These are phyloP conservation scores for Amauroascus niger DNA, from an alignment of 2,329 filamentous ascomycete species.

Conservation along the genomic window DNA sequence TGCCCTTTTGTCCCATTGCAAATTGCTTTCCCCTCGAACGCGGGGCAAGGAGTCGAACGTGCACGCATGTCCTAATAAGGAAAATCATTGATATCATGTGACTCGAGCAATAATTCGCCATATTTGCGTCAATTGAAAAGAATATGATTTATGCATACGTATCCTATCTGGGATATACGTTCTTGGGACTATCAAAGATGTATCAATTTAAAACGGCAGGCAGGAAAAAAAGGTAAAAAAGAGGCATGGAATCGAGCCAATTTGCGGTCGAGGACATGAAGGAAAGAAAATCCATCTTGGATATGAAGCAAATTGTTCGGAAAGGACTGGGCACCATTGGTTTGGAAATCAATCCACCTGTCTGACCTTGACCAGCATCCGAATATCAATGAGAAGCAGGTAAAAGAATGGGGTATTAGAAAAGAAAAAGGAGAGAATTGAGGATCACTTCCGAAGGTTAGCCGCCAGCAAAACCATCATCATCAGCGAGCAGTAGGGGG, in stretches of 20 bases:
- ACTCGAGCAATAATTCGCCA: neutral
- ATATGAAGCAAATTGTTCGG: neutral
- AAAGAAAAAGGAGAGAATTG: neutral
- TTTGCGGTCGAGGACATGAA: neutral
- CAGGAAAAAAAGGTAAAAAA: neutral
- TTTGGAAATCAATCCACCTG: neutral
- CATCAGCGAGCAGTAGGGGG: neutral
- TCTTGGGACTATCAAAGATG: neutral
- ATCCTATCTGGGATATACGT: neutral
- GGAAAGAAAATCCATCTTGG: neutral
- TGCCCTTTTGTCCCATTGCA: neutral
- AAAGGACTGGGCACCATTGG: neutral
- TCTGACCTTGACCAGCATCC: neutral
- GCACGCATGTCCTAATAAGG: neutral
- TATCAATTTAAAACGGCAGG: neutral
- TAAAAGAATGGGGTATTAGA: neutral
- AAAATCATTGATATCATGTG: conserved; percentile 1
- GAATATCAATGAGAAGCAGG: neutral
- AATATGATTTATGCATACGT: neutral
- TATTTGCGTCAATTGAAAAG: neutral
- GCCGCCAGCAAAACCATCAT: neutral
- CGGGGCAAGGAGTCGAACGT: neutral
- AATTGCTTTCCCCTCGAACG: neutral
- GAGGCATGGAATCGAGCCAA: neutral
- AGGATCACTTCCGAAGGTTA: neutral